Base-by-base conservation (phyloP, 106 monocot species). In the Dioscorea zingiberensis region DNA sequence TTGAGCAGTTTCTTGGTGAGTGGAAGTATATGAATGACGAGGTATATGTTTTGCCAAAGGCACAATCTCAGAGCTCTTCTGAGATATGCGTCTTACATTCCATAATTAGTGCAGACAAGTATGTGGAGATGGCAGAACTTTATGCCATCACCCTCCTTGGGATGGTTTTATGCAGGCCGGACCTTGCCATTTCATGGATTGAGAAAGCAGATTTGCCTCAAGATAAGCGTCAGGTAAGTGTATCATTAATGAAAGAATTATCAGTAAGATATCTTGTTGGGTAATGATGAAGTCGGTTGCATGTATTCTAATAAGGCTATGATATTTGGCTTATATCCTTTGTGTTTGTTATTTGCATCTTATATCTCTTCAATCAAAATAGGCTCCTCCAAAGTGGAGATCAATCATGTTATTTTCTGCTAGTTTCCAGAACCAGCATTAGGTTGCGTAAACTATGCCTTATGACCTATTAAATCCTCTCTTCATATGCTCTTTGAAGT, bases 111-210 rank as follows among this genome's bases (percentile, higher is more conserved):
- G 23, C 30, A 46, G 79, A 77, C 23, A 76, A 80, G 21, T 91
- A 95, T 68, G 48, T 88, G 54, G 80, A 91, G 51, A 70, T 91
- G 46, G 78, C 71, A 46, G 85, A 83, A 32, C 13, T 95, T 48
- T 95, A 91, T 76, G 74, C 83, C 3, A 60, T 95, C 46, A 69
- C 56, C 48, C 24, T 91, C 46, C 83, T 91, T 68, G 81, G 83
- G 21, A 76, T 26, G 24, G 47, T 68, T 10, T 66, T 88, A 30
- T 64, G 64, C 21, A 57, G 80, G 30, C 49, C 64, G 48, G 78
- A 88, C 11, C 68, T 73, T 71, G 95, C 91, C 25, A 77, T 95
- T 68, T 81, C 88, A 26, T 95, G 91, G 95, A 75, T 70, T 28
- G 81, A 88, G 58, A 76, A 58, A 62, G 77, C 81, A 56, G 70